Conservation (phyloP, 2,329 filamentous ascomycete species). For the Knufia petricola region DNA sequence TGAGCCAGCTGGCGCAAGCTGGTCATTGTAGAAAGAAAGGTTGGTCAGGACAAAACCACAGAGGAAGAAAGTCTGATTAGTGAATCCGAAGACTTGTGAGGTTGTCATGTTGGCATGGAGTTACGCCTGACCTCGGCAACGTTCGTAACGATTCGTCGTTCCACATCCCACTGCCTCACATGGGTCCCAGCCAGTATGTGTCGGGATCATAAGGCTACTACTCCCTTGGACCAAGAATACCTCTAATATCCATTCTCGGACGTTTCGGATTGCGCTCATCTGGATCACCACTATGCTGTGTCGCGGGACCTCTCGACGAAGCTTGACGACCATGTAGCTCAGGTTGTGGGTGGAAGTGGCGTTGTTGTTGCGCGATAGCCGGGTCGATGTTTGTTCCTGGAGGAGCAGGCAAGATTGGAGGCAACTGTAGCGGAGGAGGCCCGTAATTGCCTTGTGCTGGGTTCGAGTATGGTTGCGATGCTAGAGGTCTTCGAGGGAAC, state of each 20-base stretch:
- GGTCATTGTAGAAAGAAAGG: no score
- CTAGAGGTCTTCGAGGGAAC: slow-evolving; percentile 2
- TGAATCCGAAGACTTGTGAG: no score
- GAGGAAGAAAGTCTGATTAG: no score
- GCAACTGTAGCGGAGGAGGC: slow-evolving; percentile 17
- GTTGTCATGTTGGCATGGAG: no score
- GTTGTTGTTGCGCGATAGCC: slow-evolving; percentile 17
- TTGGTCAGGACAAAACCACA: no score
- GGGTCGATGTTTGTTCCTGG: slow-evolving; percentile 16
- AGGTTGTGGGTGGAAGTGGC: slow-evolving; percentile 8
- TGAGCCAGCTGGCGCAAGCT: no score
- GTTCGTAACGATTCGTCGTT: no score
- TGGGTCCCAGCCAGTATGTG: no score
- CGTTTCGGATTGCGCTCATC: slow-evolving; percentile 21
- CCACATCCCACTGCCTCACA: no score
- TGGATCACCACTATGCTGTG: slow-evolving; percentile 11
- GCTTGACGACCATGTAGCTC: background rate
- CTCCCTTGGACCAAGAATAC: slow-evolving; percentile 18
- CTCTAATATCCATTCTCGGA: slow-evolving; percentile 23
- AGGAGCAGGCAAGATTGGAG: slow-evolving; percentile 19
- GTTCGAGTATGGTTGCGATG: background rate
- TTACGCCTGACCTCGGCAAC: no score
- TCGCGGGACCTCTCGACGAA: slow-evolving; percentile 8
- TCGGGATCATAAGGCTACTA: background rate
- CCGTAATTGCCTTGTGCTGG: background rate